Base-by-base conservation (phyloP, 169 alveolate genomes). In the Eimeria sp. region DNA sequence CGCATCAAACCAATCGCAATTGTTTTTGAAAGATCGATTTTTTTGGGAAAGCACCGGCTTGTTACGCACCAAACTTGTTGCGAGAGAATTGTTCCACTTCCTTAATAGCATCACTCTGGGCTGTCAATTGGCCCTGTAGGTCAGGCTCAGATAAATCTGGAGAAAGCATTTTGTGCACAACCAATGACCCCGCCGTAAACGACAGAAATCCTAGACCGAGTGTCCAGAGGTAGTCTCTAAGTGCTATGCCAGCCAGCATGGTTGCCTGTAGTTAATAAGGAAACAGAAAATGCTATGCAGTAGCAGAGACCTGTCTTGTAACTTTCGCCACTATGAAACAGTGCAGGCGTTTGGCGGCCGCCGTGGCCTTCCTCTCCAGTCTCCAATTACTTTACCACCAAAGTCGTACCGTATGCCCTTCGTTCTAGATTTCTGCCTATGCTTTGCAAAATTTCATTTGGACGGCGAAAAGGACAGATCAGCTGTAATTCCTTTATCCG, bases 111-210 rank as follows among this genome's bases (percentile, higher is more conserved):
- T 87, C 96, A 25, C 96, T 85, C 40, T 83, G 91, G 56, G 94
- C 72, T 14, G 66, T 93, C 54, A 83, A 74, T 2, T 68, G 93
- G 54, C 74, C 88, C 58, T 80, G 62, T 40, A 93, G 93, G 78
- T 93, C 88, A 6, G 96, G 96, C 52, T 93, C 96, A 9, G 89
- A 62, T 94, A 93, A 25, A 52, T 93, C 96, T 93, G 96, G 96
- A 43, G 88, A 71, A 49, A 93, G 88, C 74, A 93, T 33, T 33
- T 72, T 71, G 66, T 93, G 96, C 77, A 93, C 54, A 33, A 93
- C 68, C 64, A 87, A 18, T 4, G 96, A 82, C 16, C 96, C 96
- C 27, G 93, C 91, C 25, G 93, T 66, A 64, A 85, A 85, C 14
- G 93, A 85, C 20, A 85, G 93, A 30, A 85, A 85, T 25, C 93